Conservation (phyloP, 208 protist genomes). For the Crithidia brevicula region DNA sequence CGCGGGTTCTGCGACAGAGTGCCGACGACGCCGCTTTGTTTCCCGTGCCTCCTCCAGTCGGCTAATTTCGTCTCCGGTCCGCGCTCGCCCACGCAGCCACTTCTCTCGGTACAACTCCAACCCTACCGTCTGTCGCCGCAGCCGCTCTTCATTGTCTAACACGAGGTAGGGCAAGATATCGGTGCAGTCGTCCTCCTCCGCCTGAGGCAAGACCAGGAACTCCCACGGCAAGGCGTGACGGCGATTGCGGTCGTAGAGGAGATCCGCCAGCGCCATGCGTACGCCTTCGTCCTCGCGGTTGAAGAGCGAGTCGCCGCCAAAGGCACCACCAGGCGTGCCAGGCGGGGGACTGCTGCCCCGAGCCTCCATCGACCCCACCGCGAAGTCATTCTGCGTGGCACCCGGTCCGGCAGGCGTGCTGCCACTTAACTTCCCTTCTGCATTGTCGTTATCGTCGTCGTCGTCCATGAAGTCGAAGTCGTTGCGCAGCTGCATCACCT, state of each 20-base stretch:
- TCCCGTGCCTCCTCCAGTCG: slow-evolving; percentile 50
- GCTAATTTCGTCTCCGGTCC: slow-evolving; percentile 74
- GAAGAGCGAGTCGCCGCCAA: not conserved
- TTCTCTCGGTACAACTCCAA: slow-evolving; percentile 68
- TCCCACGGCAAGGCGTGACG: slow-evolving; percentile 85
- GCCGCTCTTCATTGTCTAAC: slow-evolving; percentile 83
- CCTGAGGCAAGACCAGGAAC: slow-evolving; percentile 73
- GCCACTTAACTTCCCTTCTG: too few species aligned
- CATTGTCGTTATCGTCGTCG: not conserved
- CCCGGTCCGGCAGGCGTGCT: too few species aligned
- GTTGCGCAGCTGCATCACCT: slow-evolving; percentile 63
- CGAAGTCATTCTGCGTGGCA: too few species aligned
- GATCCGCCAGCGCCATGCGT: slow-evolving; percentile 42
- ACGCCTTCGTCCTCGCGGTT: slow-evolving; percentile 28
- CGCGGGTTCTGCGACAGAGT: slow-evolving; percentile 46
- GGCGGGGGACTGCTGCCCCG: slow-evolving; percentile 26
- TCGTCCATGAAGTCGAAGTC: slow-evolving; percentile 74
- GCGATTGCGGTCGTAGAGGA: slow-evolving; percentile 74
- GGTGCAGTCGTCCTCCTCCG: slow-evolving; percentile 55
- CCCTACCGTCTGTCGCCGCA: slow-evolving; percentile 74
- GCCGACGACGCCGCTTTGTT: slow-evolving; percentile 56
- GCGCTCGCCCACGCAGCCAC: slow-evolving; percentile 73
- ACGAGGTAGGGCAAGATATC: slow-evolving; percentile 80
- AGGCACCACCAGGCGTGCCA: slow-evolving; percentile 2
- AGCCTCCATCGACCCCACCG: slow-evolving; percentile 4